phyloP scores from a whole-genome alignment of 306 rosid genomes.

The Abrus precatorius region DNA sequence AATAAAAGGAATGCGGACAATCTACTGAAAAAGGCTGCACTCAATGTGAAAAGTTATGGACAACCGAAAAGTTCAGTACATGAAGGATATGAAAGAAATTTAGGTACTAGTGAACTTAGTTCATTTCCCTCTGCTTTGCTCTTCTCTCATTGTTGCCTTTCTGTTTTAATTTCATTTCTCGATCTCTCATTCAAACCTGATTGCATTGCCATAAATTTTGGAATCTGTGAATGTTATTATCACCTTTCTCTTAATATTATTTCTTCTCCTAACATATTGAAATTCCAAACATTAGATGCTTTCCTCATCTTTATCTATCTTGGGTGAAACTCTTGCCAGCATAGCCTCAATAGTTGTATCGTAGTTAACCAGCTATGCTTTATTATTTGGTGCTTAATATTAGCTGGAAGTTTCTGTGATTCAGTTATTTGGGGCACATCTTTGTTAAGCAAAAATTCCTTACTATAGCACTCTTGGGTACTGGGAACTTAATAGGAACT shows the following conservation, averaged over 20 bases:
- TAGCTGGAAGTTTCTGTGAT: slow-evolving; percentile 4
- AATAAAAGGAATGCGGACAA: slow-evolving; percentile 72
- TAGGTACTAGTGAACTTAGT: slow-evolving; percentile 66
- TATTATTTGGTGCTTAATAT: slow-evolving; percentile 17
- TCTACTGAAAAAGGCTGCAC: slow-evolving; percentile 78
- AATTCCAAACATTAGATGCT: slow-evolving; percentile 21
- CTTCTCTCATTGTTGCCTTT: slow-evolving; percentile 18
- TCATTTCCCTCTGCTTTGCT: slow-evolving; percentile 41
- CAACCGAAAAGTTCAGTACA: slow-evolving; percentile 67
- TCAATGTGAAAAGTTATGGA: slow-evolving; percentile 69
- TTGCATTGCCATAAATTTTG: slow-evolving; percentile 13
- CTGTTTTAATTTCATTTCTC: slow-evolving; percentile 20
- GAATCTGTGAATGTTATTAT: not conserved
- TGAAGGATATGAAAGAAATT: slow-evolving; percentile 65
- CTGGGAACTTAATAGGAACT: slow-evolving; percentile 8
- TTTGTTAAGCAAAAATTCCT: slow-evolving; percentile 35
- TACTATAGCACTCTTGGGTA: not conserved
- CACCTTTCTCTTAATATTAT: not conserved
- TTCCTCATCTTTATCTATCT: slow-evolving; percentile 12
- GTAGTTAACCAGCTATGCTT: not conserved
- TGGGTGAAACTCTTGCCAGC: slow-evolving; percentile 38
- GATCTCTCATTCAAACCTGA: not conserved
- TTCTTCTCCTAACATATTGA: not conserved
- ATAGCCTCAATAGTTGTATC: not conserved
- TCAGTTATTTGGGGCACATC: slow-evolving; percentile 30